phyloP scores from a whole-genome alignment of 2,329 filamentous ascomycete species.

The Beauveria sp. region DNA sequence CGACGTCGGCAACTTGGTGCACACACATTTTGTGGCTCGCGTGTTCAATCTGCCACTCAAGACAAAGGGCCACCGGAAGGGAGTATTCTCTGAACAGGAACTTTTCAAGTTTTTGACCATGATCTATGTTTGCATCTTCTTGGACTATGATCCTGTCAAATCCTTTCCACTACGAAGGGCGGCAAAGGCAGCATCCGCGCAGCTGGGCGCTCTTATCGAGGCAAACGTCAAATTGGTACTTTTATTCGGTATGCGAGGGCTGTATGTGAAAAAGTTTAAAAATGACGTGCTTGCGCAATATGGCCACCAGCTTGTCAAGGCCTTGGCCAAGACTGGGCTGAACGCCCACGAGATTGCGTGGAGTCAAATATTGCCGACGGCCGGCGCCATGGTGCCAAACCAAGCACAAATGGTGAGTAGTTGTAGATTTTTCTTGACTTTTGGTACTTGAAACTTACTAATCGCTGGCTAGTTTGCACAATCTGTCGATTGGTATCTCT shows the following conservation, averaged over 20 bases:
- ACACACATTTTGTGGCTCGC: constrained; percentile 55
- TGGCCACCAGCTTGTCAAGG: constrained; percentile 57
- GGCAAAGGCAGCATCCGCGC: constrained; percentile 46
- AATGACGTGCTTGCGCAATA: constrained; percentile 52
- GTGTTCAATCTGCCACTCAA: constrained; percentile 62
- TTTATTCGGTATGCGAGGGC: constrained; percentile 17
- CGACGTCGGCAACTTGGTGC: constrained; percentile 60
- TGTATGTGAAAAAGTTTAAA: constrained; percentile 45
- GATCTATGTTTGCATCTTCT: constrained; percentile 59
- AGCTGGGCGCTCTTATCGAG: constrained; percentile 56
- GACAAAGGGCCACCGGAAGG: constrained; percentile 50
- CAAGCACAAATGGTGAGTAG: constrained; percentile 56
- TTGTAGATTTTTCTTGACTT: too few species aligned
- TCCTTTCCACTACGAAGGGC: constrained; percentile 56
- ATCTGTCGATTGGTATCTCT: constrained; percentile 3
- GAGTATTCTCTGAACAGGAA: constrained; percentile 47
- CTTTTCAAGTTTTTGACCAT: constrained; percentile 55
- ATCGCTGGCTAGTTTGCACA: not conserved
- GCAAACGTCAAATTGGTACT: constrained; percentile 47
- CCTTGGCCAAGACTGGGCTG: constrained; percentile 55
- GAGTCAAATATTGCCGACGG: constrained; percentile 61
- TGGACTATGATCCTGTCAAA: constrained; percentile 58
- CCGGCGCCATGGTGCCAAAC: constrained; percentile 59
- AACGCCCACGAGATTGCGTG: constrained; percentile 60
- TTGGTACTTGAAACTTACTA: not conserved